These are phyloP conservation scores for Neonectria ditissima DNA, from an alignment of 2,329 filamentous ascomycete genomes.

Conservation along the genomic window DNA sequence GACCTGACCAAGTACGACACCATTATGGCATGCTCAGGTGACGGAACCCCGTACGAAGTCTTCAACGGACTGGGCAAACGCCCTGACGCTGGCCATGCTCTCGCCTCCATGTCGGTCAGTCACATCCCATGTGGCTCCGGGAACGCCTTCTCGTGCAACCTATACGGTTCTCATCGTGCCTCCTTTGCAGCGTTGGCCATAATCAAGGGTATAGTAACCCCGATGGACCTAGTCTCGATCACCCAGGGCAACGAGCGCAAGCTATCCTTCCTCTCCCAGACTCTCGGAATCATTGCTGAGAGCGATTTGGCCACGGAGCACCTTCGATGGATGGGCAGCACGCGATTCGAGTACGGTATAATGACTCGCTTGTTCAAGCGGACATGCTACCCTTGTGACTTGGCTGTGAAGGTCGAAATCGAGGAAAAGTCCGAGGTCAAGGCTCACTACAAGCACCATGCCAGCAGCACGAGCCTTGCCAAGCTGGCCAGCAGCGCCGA, in stretches of 20 bases:
- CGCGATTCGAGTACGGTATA: slow-evolving; percentile 88
- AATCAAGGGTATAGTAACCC: slow-evolving; percentile 87
- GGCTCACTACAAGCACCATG: slow-evolving; percentile 73
- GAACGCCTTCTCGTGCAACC: slow-evolving; percentile 92
- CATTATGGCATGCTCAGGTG: slow-evolving; percentile 89
- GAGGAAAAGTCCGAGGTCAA: slow-evolving; percentile 80
- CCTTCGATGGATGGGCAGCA: slow-evolving; percentile 90
- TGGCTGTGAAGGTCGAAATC: slow-evolving; percentile 86
- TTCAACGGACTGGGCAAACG: slow-evolving; percentile 91
- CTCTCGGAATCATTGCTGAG: slow-evolving; percentile 90
- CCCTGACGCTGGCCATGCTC: slow-evolving; percentile 77
- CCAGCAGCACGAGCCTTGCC: slow-evolving; percentile 48
- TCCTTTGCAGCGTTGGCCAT: slow-evolving; percentile 84
- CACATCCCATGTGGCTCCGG: slow-evolving; percentile 94
- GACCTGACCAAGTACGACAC: slow-evolving; percentile 87
- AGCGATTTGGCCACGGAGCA: slow-evolving; percentile 90
- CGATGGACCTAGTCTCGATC: slow-evolving; percentile 87
- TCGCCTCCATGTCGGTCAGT: slow-evolving; percentile 82
- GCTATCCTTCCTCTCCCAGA: slow-evolving; percentile 91
- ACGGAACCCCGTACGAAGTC: slow-evolving; percentile 91
- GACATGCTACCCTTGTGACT: slow-evolving; percentile 87
- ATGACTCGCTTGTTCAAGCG: slow-evolving; percentile 80
- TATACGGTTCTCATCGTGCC: slow-evolving; percentile 82
- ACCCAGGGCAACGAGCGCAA: slow-evolving; percentile 82
- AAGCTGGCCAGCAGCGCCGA: slow-evolving; percentile 43